Percentiles rank a stretch among this genome's conserved stretches.
Evolutionary conservation across 108 stramenopile species (phyloP).

Genomic region (Nitzschia putrida): DNA sequence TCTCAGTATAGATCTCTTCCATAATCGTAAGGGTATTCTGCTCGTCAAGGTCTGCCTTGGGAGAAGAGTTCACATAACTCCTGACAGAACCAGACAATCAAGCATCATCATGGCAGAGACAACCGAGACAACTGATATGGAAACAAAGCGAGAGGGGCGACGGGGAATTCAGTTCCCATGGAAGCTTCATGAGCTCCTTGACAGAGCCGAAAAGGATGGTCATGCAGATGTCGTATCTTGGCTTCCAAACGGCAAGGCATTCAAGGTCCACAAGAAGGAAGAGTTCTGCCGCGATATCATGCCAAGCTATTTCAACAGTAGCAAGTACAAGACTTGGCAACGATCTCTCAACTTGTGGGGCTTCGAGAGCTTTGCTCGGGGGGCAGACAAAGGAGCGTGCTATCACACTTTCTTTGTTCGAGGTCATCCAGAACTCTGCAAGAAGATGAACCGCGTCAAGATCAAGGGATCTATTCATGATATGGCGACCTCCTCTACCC

Average conservation of each 20-base stretch:
- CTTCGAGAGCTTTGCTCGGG: slow-evolving; percentile 51
- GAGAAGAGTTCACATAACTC: too few relatives aligned
- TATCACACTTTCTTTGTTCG: slow-evolving; percentile 41
- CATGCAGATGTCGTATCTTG: slow-evolving; percentile 50
- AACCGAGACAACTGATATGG: background rate
- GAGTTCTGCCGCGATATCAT: slow-evolving; percentile 56
- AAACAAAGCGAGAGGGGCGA: background rate
- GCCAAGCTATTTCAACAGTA: slow-evolving; percentile 52
- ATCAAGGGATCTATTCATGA: slow-evolving; percentile 17
- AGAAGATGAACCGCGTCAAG: slow-evolving; percentile 24
- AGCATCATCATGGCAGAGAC: too few relatives aligned
- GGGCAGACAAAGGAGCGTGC: slow-evolving; percentile 62
- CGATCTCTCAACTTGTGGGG: slow-evolving; percentile 65
- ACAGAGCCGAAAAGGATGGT: slow-evolving; percentile 34
- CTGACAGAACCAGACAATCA: too few relatives aligned
- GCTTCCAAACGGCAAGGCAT: slow-evolving; percentile 61
- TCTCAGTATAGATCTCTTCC: too few relatives aligned
- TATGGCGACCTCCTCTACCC: background rate
- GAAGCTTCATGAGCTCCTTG: slow-evolving; percentile 57
- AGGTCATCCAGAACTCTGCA: slow-evolving; percentile 33
- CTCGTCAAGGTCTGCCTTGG: too few relatives aligned
- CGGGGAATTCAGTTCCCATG: slow-evolving; percentile 36
- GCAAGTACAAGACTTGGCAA: slow-evolving; percentile 75
- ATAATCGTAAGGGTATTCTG: too few relatives aligned
- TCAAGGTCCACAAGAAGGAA: slow-evolving; percentile 69